A percentile compares a stretch with the other conserved stretches of the same genome.
Evolutionary conservation across 192 early-diverging fungal genomes (phyloP).

Genomic region (Neocallimastix lanati): DNA sequence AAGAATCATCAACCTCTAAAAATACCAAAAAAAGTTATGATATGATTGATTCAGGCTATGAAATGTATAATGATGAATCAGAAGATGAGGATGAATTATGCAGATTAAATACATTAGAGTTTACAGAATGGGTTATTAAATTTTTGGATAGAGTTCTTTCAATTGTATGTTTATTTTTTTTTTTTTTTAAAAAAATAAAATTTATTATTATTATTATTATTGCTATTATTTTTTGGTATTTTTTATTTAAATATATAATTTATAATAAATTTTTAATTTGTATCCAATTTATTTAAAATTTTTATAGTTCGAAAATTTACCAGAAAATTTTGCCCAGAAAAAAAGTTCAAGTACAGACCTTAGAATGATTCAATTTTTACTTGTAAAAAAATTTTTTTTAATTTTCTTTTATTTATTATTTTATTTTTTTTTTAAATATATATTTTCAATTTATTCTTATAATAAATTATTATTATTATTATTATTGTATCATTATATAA

Average conservation of each 20-base stretch:
- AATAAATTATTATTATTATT: background rate
- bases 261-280: too few species aligned
- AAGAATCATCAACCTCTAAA: slow-evolving; percentile 17
- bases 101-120: slow-evolving; percentile 53
- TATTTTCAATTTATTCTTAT: background rate
- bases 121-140: slow-evolving; percentile 73
- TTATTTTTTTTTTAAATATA: background rate
- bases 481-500: too few species aligned
- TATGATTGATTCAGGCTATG: slow-evolving; percentile 9
- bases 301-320: slow-evolving; percentile 52
- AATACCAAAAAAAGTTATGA: slow-evolving; percentile 28
- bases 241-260: too few species aligned
- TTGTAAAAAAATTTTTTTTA: too few species aligned
- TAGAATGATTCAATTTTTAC: slow-evolving; percentile 21
- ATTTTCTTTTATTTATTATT: background rate
- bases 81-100: slow-evolving; percentile 49
- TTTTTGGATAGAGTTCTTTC: slow-evolving; percentile 60
- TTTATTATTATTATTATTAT: too few species aligned
- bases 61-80: slow-evolving; percentile 23
- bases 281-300: too few species aligned
- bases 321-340: slow-evolving; percentile 36
- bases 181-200: too few species aligned
- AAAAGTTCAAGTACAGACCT: slow-evolving; percentile 17
- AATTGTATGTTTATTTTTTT: slow-evolving; percentile 52
- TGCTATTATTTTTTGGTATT: too few species aligned